Conservation (phyloP, 192 early-diverging fungal genomes). For the Obelidium mucronatum region DNA sequence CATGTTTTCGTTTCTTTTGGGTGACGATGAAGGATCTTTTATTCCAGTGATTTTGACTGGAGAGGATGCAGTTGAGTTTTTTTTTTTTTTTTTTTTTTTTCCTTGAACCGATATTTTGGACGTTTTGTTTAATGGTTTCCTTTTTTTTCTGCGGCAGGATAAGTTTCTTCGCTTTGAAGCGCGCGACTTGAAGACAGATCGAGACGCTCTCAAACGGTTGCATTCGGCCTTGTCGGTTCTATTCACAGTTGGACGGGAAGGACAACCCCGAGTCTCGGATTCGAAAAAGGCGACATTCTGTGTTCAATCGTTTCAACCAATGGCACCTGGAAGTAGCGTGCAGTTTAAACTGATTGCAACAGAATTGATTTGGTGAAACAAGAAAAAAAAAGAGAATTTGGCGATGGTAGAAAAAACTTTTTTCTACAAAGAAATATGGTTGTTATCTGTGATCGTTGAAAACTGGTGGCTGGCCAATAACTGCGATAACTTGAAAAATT, state of each 20-base stretch:
- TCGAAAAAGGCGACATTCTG: background rate
- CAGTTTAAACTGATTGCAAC: constrained; percentile 1
- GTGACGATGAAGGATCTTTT: background rate
- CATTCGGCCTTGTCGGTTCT: background rate
- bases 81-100: background rate
- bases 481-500: too few species aligned
- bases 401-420: too few species aligned
- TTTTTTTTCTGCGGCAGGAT: background rate
- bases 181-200: background rate
- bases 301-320: background rate
- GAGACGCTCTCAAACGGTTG: background rate
- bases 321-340: background rate
- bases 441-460: too few species aligned
- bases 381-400: too few species aligned
- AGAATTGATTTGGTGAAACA: constrained; percentile 8
- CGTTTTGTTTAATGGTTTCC: background rate
- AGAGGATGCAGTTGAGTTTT: background rate
- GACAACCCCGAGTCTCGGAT: background rate
- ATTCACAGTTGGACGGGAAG: background rate
- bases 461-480: too few species aligned
- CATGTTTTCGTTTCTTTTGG: background rate
- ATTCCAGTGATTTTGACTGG: background rate
- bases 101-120: too few species aligned
- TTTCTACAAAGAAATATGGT: too few species aligned
- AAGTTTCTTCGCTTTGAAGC: background rate